These are phyloP conservation scores for Aspergillus latus DNA, from an alignment of 2,329 filamentous ascomycete species.

Conservation along the genomic window DNA sequence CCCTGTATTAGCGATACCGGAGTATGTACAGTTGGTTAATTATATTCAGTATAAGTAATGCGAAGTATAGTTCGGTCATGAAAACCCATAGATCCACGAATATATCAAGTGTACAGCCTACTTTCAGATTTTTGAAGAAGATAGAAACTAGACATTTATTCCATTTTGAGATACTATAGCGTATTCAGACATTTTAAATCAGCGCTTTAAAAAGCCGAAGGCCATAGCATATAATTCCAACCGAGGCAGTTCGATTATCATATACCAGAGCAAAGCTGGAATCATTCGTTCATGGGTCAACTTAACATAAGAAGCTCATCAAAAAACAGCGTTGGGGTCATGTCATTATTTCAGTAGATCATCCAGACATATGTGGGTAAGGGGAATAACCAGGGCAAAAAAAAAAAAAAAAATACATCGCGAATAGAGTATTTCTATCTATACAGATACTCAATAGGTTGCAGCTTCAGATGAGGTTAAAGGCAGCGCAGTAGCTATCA, in stretches of 20 bases:
- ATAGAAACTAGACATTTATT: neutral
- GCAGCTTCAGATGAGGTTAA: neutral
- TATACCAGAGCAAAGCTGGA: neutral
- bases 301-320: neutral
- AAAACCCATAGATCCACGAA: neutral
- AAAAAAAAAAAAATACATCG: conserved; percentile 7
- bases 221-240: neutral
- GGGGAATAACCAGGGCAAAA: neutral
- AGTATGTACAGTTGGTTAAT: neutral
- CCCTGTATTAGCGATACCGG: neutral
- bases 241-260: neutral
- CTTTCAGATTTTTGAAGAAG: neutral
- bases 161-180: neutral
- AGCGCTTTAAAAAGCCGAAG: neutral
- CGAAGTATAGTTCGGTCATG: neutral
- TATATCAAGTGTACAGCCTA: neutral
- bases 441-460: conserved; percentile 7
- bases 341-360: conserved; percentile 14
- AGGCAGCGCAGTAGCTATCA: conserved; percentile 24
- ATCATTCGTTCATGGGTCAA: neutral
- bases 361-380: conserved; percentile 3
- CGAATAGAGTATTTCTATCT: conserved; percentile 10
- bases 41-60: neutral
- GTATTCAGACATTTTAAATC: neutral
- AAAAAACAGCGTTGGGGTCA: conserved; percentile 8